These are phyloP conservation scores for Lentinula raphanica DNA, from an alignment of 768 basidiomycete species.

Conservation along the genomic window DNA sequence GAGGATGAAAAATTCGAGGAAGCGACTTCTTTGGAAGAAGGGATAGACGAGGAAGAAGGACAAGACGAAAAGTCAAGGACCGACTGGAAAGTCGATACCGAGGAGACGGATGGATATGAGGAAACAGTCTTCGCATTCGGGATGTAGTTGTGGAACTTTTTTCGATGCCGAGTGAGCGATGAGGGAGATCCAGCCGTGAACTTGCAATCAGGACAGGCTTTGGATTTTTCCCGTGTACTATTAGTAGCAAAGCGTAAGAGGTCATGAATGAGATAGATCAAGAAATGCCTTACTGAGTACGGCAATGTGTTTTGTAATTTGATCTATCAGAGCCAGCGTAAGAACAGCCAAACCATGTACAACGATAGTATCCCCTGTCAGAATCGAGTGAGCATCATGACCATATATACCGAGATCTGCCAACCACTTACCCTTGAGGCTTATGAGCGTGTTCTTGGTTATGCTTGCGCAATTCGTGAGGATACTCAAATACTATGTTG, in stretches of 20 bases:
- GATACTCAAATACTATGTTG: background rate
- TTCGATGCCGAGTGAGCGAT: conserved; percentile 1
- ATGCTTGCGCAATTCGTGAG: background rate
- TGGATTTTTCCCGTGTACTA: background rate
- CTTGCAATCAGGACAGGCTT: background rate
- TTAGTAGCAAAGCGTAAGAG: background rate
- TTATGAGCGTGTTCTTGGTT: background rate
- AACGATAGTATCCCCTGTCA: background rate
- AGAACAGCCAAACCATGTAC: background rate
- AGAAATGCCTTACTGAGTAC: background rate
- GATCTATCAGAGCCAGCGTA: background rate
- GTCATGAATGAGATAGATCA: background rate
- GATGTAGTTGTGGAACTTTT: conserved; percentile 2
- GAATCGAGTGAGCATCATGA: background rate
- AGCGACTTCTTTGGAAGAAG: background rate
- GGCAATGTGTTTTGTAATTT: conserved; percentile 1
- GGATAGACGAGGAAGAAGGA: background rate
- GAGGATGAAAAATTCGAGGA: background rate
- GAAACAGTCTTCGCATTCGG: background rate
- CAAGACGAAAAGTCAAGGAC: background rate
- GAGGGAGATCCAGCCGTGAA: background rate
- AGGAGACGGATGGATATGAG: background rate
- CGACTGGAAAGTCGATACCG: background rate
- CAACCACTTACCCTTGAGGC: background rate
- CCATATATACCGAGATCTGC: background rate